Conservation (phyloP, 2,329 filamentous ascomycete genomes). For the Neocucurbitaria cava region DNA sequence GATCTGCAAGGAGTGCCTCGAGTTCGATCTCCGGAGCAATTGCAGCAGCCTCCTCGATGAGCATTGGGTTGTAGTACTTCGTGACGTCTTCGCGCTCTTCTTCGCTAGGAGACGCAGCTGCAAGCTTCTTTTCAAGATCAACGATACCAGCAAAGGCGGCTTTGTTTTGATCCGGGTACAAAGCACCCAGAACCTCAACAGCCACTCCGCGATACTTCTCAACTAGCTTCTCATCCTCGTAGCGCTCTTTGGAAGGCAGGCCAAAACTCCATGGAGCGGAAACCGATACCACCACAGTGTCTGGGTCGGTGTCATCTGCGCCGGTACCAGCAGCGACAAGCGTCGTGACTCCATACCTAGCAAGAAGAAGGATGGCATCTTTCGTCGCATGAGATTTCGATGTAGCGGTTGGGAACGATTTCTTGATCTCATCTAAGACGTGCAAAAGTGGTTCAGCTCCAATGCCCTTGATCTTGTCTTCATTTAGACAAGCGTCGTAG, state of each 20-base stretch:
- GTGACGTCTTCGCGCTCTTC: slow-evolving; percentile 68
- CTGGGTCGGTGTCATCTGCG: slow-evolving; percentile 62
- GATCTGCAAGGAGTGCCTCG: slow-evolving; percentile 58
- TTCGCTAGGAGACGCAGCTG: slow-evolving; percentile 63
- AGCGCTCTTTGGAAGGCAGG: slow-evolving; percentile 46
- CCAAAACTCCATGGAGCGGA: slow-evolving; percentile 58
- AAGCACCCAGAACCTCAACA: slow-evolving; percentile 26
- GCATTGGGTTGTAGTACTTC: slow-evolving; percentile 71
- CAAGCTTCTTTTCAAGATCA: slow-evolving; percentile 67
- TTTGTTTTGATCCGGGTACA: slow-evolving; percentile 39
- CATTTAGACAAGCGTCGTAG: slow-evolving; percentile 72
- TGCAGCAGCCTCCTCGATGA: slow-evolving; percentile 61
- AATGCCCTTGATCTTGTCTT: slow-evolving; percentile 61
- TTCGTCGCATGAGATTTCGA: slow-evolving; percentile 37
- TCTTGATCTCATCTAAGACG: slow-evolving; percentile 60
- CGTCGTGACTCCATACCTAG: slow-evolving; percentile 53
- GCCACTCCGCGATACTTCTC: slow-evolving; percentile 38
- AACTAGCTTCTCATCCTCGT: slow-evolving; percentile 44
- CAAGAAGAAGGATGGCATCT: slow-evolving; percentile 57
- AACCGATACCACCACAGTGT: slow-evolving; percentile 58
- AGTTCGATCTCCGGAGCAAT: slow-evolving; percentile 66
- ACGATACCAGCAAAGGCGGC: slow-evolving; percentile 46
- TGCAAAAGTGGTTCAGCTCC: slow-evolving; percentile 64
- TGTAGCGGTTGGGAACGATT: slow-evolving; percentile 19
- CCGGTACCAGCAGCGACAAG: slow-evolving; percentile 35